Base-by-base conservation (phyloP, 257 asterid species). In the Haberlea rhodopensis region DNA sequence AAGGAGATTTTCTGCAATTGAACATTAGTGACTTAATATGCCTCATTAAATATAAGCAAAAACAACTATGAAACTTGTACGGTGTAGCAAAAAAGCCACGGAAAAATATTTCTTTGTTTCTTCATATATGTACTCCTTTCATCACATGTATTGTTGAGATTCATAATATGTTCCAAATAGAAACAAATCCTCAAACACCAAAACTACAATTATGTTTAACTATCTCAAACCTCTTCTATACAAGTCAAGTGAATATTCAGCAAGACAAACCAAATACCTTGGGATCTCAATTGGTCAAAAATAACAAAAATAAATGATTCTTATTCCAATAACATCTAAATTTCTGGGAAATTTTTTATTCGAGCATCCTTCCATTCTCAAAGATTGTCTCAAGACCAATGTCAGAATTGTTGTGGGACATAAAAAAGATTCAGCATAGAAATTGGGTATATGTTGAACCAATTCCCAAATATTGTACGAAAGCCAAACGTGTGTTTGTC, bases 1-100 rank as follows among this genome's bases (percentile, higher is more conserved):
- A 74, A 89, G 95, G 73, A 94, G 73, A 79, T 86, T 74, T 71
- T 69, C 99, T 94, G 94, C 89, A 78, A 65, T 55, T 43, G 76
- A 60, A 65, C 24, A 27, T 29, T 53, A 53, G 62, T 53, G 60
- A 66, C n/a, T 43, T 67, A 71, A 40, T 61, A 65, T 37, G 63
- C 34, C 49, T 48, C 15, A 60, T 45, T 71, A 59, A 63, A 64
- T 52, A 63, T 64, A 63, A 24, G 67, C 52, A 65, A 43, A 71
- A 26, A 80, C 46, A 28, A 34, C 40, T 22, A 65, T 69, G 28
- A 59, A 8, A 25, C 7, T 26, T 49, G 5, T 68, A 57, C 6
- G n/a, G n/a, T n/a, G n/a, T n/a, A n/a, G n/a, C 8, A 49, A 19
- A 22, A 20, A 15, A 51, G 37, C 43, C 7, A 3, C 1, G 5